Evolutionary conservation across 495 filamentous ascomycete genomes (phyloP), one percentile per base, ranked within the genome.

Genomic region (Penicillium manginii): DNA sequence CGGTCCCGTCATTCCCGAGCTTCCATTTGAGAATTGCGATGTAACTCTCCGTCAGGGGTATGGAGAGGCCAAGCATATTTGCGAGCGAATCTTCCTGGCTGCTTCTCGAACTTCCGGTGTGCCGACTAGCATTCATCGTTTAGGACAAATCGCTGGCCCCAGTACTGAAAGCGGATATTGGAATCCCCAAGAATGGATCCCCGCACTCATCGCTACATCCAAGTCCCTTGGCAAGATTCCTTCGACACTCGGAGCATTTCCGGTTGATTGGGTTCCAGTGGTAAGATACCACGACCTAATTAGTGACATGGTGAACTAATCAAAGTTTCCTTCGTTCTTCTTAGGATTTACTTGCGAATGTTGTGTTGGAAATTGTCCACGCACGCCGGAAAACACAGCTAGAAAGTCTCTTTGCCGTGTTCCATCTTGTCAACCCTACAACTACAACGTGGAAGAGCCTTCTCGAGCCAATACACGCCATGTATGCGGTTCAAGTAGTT

Each of bases 21-120:
- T 46, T 1, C 64, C 75, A 0, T 54, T 85, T 1, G 65, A 75
- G 19, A 76, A 84, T 49, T 61, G 77, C 12, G 47, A 57, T n/a
- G 55, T 39, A 0, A 48, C 76, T 11, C 75, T 39, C 52, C 71
- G 32, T 29, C 57, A 7, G 21, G 84, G 84, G 0, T 88, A 88
- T 50, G 81, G 52, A 8, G 47, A 50, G 22, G 17, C 19, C 7
- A 50, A 32, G 22, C 47, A 50, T 17, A 50, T 50, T 10, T 50
- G 47, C 9, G 47, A 50, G 47, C 47, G 47, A 15, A 50, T 50
- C 22, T 50, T n/a, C 29, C 47, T 50, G 47, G 47, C 47, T 11
- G 47, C 47, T 50, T 26, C 47, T 50, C 47, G 14, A 31, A 50
- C 2, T 11, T 1, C 19, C 15, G 22, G 22, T 12, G 22, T 50